Evolutionary conservation across 805 yeast species (phyloP), one percentile per base, ranked within the genome.

Genomic region (Candida ponderosae): DNA sequence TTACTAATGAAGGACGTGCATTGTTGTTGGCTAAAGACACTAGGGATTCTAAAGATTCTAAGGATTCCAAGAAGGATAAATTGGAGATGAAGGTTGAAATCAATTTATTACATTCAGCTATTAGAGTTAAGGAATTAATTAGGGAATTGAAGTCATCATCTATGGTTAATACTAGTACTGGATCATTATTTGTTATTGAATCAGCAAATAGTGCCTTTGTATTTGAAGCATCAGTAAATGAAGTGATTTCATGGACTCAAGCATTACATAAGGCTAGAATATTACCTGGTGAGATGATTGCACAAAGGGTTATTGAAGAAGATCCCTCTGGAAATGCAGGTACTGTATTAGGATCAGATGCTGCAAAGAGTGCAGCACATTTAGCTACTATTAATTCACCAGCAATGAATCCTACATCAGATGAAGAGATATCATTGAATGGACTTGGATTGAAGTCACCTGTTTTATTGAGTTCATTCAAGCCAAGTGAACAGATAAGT

Each of bases 1-100:
- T 80, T 0, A 82, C 89, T 2, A 65, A 76, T 1, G 69, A 69
- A 50, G 90, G 88, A 1, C 63, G 89, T 34, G 76, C 73, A 1
- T 55, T 83, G 40, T 50, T 81, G 1, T 74, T 82, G 42, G 53
- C 47, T 1, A 57, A 61, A 45, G n/a, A 24, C 5, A 57, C 69
- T 24, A 62, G 57, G 31, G 70, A 62, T 38, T 49, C 47, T 28
- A 57, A 53, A 4, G 36, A 45, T 3, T 9, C 7, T 11, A 21
- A 21, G 7, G 48, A 47, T 18, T 39, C 59, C 10, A 58, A 55
- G 9, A 58, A 61, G 17, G 63, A 59, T 7, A 65, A 63, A 27
- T 66, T 70, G 47, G 72, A 71, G 40, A 50, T 79, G 32, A 61
- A 68, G 15, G 62, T 70, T 15, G 87, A 80, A 40, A 65, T 83